Evolutionary conservation across 129 eudicot species (phyloP), one percentile per base, ranked within the genome.

Genomic region (Chrysanthemum makinoi): DNA sequence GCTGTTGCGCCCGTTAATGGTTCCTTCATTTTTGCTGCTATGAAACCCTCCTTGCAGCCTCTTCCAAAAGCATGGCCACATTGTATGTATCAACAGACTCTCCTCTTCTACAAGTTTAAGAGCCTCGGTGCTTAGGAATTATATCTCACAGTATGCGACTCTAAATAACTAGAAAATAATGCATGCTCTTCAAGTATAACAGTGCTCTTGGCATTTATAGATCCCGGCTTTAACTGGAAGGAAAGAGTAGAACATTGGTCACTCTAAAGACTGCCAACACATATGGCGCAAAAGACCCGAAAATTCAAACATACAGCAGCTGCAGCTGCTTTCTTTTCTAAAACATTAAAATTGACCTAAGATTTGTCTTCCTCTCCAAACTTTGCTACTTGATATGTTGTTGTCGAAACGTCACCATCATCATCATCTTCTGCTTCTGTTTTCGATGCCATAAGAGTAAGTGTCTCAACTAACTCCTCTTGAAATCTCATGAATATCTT

Each of bases 241-340:
- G 94, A n/a, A 77, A 87, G 89, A 7, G 89, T 84, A 82, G 84
- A 74, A 84, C 86, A 80, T 87, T 87, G 62, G 86, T 87, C 56
- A 83, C 89, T 74, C 94, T 82, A n/a, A 84, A 87, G 20, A 87
- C 94, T 19, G 89, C 83, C 80, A 87, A 76, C 24, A 80, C 86
- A 68, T 84, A 89, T 72, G 74, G 56, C 89, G 82, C 72, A 84
- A 61, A 73, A 84, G 70, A 63, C 89, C 87, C 0, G 84, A 84
- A 75, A 87, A 87, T 59, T 84, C 89, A 80, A 83, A 86, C 91
- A 86, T 86, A 59, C 83, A 84, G 68, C 91, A 86, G 69, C 84
- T 86, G 56, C 91, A 53, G 71, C 75, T 78, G 87, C 87, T 67
- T 75, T 82, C 84, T 77, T 87, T 68, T 78, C 87, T 14, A 82